Conservation (phyloP, 2,329 filamentous ascomycete species). For the Hypoxylon sp. region DNA sequence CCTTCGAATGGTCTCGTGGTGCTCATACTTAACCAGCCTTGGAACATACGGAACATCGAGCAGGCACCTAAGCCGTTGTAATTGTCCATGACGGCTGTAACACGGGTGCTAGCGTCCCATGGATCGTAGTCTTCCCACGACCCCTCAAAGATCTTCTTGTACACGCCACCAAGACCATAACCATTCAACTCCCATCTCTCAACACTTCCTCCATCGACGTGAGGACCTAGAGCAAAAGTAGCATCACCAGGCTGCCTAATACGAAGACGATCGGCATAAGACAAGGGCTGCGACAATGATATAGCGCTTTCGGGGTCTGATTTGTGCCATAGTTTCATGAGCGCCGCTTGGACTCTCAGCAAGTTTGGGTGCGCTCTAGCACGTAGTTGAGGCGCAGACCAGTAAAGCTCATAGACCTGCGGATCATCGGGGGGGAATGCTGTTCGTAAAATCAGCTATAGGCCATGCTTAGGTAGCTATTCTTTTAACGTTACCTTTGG, state of each 20-base stretch:
- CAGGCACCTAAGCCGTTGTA: constrained; percentile 88
- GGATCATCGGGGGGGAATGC: constrained; percentile 78
- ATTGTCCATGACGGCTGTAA: constrained; percentile 78
- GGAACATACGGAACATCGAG: constrained; percentile 88
- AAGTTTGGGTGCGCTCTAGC: constrained; percentile 78
- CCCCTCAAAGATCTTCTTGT: constrained; percentile 80
- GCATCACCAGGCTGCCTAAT: constrained; percentile 80
- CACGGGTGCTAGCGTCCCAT: constrained; percentile 81
- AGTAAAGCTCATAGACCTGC: constrained; percentile 83
- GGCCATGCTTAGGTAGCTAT: neutral
- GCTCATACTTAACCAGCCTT: constrained; percentile 90
- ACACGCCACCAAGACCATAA: constrained; percentile 77
- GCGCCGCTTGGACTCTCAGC: constrained; percentile 71
- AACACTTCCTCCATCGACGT: constrained; percentile 80
- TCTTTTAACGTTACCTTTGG: constrained; percentile 60
- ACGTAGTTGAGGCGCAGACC: constrained; percentile 77
- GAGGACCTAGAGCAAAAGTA: constrained; percentile 79
- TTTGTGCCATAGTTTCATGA: constrained; percentile 75
- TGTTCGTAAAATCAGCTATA: constrained; percentile 42
- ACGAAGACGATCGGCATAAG: constrained; percentile 80
- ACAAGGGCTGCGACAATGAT: constrained; percentile 68
- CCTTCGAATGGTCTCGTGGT: constrained; percentile 80
- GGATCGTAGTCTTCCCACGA: constrained; percentile 86
- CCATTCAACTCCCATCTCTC: constrained; percentile 81
- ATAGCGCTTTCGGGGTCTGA: constrained; percentile 65